Base-by-base conservation (phyloP, 495 filamentous ascomycete genomes). In the Neurospora sp. region DNA sequence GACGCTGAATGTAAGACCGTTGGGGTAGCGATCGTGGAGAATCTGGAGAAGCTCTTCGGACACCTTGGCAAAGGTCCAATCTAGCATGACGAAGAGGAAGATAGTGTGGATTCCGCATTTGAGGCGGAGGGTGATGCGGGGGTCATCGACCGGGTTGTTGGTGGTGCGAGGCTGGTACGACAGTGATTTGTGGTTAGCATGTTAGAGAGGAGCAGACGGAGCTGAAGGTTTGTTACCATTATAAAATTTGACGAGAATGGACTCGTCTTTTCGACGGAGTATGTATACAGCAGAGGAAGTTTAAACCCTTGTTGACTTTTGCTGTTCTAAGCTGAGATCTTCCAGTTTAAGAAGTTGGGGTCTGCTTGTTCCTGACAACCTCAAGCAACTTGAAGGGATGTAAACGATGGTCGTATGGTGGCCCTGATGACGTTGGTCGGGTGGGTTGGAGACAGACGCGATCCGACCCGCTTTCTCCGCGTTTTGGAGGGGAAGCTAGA, bases 101-200 rank as follows among this genome's bases (percentile, higher is more conserved):
- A 97, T 84, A 37, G 92, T 97, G 71, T 89, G 90, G 72, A 88
- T 91, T 80, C 91, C 89, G 81, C 91, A 85, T 76, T 97, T 97
- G 80, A 97, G 89, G 37, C 91, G 88, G 44, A 97, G 80, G 12
- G 92, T 93, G 81, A 88, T 84, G 39, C 88, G 84, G 20, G 79
- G 74, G 70, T 82, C 78, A 73, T 83, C 75, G 72, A 74, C 69
- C 70, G 41, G 27, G 18, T 71, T 71, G 59, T 53, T 7, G 27
- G 39, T 22, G 46, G 46, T 48, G 72, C 42, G 74, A 22, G 76
- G 72, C 68, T 73, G 70, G 22, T 40, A 2, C 35, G 59, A 41
- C 37, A 22, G 42, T 46, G 46, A n/a, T n/a, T n/a, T n/a, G 20
- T 38, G 22, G 35, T 39, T 53, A 71, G 38, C 38, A 59, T 39